A percentile compares a stretch with the other conserved stretches of the same genome.
Conservation (phyloP, 2,329 filamentous ascomycete species). For the Pseudogymnoascus sp. region DNA sequence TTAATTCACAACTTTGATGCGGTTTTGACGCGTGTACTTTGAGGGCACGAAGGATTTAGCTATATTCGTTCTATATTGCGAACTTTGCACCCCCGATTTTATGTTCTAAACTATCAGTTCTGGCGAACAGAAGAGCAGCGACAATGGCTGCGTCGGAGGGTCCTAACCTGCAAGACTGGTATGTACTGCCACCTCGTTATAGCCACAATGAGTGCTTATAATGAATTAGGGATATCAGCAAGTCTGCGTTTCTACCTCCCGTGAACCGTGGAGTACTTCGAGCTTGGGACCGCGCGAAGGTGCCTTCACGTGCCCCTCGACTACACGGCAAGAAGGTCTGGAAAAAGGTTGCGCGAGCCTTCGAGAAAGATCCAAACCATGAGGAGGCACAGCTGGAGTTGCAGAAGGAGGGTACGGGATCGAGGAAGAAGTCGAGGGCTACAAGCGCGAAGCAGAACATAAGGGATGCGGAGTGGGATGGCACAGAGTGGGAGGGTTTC, state of each 20-base stretch:
- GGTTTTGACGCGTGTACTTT: background rate
- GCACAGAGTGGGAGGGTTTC: conserved; percentile 6
- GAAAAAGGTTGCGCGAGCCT: conserved; percentile 19
- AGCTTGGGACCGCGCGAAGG: conserved; percentile 26
- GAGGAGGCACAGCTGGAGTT: conserved; percentile 27
- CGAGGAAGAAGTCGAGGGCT: conserved; percentile 30
- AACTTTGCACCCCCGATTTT: background rate
- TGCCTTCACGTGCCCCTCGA: conserved; percentile 24
- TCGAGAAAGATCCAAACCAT: conserved; percentile 19
- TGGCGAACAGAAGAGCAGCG: background rate
- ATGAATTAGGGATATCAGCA: conserved; percentile 22
- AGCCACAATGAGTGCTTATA: conserved; percentile 4
- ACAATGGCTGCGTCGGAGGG: conserved; percentile 3
- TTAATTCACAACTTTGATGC: background rate
- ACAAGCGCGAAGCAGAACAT: conserved; percentile 27
- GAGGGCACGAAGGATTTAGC: conserved; percentile 3
- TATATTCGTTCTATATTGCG: conserved; percentile 2
- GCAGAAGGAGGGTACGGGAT: conserved; percentile 25
- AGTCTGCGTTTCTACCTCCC: conserved; percentile 20
- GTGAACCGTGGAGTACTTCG: conserved; percentile 14
- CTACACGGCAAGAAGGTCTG: conserved; percentile 27
- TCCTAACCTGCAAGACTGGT: conserved; percentile 7
- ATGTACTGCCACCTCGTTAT: conserved; percentile 9
- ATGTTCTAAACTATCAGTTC: conserved; percentile 3
- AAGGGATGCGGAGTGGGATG: conserved; percentile 27